Evolutionary conservation across 257 asterid species (phyloP).

Genomic region (Voacanga thouarsii): DNA sequence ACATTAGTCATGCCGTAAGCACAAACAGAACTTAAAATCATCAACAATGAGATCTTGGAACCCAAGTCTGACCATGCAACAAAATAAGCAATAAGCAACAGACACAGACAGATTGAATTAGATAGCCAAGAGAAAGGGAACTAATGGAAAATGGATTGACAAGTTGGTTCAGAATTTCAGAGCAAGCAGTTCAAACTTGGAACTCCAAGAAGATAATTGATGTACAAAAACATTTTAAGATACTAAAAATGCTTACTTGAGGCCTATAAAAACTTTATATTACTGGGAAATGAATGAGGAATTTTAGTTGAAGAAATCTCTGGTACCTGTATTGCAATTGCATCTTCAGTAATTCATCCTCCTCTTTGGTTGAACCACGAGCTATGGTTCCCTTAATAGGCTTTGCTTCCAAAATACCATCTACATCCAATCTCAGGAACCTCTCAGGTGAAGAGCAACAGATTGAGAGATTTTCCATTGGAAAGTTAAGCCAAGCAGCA

Average conservation of each 20-base stretch:
- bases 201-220: too few relatives aligned
- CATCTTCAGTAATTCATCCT: constrained; percentile 66
- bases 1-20: background rate
- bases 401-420: constrained; percentile 87
- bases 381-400: constrained; percentile 95
- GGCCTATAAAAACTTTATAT: background rate
- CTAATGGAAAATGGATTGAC: background rate
- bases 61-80: background rate
- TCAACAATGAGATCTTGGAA: background rate
- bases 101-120: background rate
- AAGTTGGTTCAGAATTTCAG: background rate
- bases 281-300: background rate
- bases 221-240: too few relatives aligned
- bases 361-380: constrained; percentile 71
- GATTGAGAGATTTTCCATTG: constrained; percentile 54
- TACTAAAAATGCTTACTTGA: background rate
- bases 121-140: background rate
- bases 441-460: constrained; percentile 98
- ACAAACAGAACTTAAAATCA: background rate
- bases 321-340: constrained; percentile 73
- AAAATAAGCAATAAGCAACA: background rate
- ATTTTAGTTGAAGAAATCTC: background rate
- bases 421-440: constrained; percentile 71
- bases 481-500: constrained; percentile 93
- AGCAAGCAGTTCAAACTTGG: constrained; percentile 1